A percentile compares a stretch with the other conserved stretches of the same genome.
These are phyloP conservation scores for Mortierella sp. DNA, from an alignment of 371 early-diverging fungal genomes.

Conservation along the genomic window DNA sequence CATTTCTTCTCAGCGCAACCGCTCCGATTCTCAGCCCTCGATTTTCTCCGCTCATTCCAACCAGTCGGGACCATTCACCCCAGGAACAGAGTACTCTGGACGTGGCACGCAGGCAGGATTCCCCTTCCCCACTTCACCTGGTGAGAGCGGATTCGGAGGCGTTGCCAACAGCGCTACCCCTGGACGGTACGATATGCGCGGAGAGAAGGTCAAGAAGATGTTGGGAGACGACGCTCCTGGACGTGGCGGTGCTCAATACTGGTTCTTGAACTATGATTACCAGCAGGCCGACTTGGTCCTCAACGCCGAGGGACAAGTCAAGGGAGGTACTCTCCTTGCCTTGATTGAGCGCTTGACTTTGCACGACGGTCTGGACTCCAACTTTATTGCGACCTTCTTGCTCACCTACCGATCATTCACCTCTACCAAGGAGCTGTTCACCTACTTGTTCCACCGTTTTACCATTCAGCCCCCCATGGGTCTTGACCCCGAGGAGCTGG, in stretches of 20 bases:
- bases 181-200: slow-evolving; percentile 36
- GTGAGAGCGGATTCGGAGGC: slow-evolving; percentile 23
- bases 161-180: slow-evolving; percentile 26
- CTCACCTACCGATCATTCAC: slow-evolving; percentile 92
- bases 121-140: slow-evolving; percentile 48
- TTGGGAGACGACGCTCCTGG: slow-evolving; percentile 50
- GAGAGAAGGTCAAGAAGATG: slow-evolving; percentile 47
- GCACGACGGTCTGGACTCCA: slow-evolving; percentile 84
- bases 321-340: slow-evolving; percentile 88
- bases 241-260: slow-evolving; percentile 45
- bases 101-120: slow-evolving; percentile 32
- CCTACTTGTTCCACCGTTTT: slow-evolving; percentile 79
- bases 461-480: slow-evolving; percentile 78
- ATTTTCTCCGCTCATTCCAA: slow-evolving; percentile 40
- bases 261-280: slow-evolving; percentile 87
- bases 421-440: slow-evolving; percentile 83
- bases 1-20: slow-evolving; percentile 17
- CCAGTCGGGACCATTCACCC: slow-evolving; percentile 34
- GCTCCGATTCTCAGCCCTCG: slow-evolving; percentile 54
- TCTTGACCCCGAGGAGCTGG: slow-evolving; percentile 78
- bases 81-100: slow-evolving; percentile 40
- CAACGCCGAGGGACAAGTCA: slow-evolving; percentile 83
- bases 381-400: slow-evolving; percentile 87
- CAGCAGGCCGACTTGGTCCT: slow-evolving; percentile 78
- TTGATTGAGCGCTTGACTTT: slow-evolving; percentile 91